Base-by-base conservation (phyloP, 352 stramenopile species). In the Aphanomyces stellatus region DNA sequence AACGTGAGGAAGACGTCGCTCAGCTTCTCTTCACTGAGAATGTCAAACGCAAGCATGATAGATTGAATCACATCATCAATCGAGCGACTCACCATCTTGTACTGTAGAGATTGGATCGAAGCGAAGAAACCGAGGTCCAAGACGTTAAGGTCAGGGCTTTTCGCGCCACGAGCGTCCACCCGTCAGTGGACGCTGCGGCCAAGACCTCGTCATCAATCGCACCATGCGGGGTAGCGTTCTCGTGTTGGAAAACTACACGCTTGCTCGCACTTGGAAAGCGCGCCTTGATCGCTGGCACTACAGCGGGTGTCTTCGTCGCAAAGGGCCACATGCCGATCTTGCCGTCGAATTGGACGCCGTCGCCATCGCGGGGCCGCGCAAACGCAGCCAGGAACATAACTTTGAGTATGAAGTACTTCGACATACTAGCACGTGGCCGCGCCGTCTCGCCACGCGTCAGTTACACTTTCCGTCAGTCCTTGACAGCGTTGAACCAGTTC, bases 81-180 rank as follows among this genome's bases (percentile, higher is more conserved):
- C 8, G 37, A 43, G 8, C 8, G 37, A 43, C 37, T 43, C 37
- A 43, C 37, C 37, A 43, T 43, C 37, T 43, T 43, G 37, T 43
- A 43, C 37, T 43, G 37, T 43, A 43, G 37, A 8, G 37, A 43
- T 43, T 43, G 37, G 8, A 43, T 43, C 8, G 37, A 43, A 43
- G 37, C n/a, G n/a, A n/a, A 76, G 24, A 70, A 70, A n/a, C 60
- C 66, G 4, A 73, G 46, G 35, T 79, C 71, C 2, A 76, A 48
- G 0, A 75, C 66, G 30, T 76, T 79, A 15, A 69, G 48, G 41
- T 78, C 70, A 0, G 74, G 70, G 1, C 62, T 73, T n/a, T 72
- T 1, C 61, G 15, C 0, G 76, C 5, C 7, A 40, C 51, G 33
- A 80, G 71, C 27, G 70, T 53, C 61, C 73, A 75, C 0, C 70